Evolutionary conservation across 2,329 filamentous ascomycete genomes (phyloP).

Genomic region (Xylaria sp.): DNA sequence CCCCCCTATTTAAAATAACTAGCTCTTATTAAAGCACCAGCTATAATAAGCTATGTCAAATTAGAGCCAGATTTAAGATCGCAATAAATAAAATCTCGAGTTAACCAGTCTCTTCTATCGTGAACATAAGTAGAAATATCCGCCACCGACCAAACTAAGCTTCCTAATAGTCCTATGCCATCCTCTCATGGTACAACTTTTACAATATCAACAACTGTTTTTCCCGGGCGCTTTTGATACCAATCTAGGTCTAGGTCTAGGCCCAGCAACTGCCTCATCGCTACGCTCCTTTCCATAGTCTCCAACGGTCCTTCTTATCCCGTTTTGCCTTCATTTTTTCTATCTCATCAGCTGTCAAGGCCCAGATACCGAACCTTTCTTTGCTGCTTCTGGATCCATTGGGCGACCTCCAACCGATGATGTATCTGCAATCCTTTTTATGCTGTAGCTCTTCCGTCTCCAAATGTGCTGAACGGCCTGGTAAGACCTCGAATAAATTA

Average conservation of each 20-base stretch:
- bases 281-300: too few species aligned
- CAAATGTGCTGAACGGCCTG: neutral
- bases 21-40: neutral
- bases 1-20: neutral
- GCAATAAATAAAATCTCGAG: neutral
- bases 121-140: too few species aligned
- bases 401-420: neutral
- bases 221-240: too few species aligned
- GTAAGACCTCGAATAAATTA: neutral
- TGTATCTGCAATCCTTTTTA: neutral
- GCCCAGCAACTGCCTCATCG: too few species aligned
- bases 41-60: neutral
- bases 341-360: neutral
- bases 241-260: too few species aligned
- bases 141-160: too few species aligned
- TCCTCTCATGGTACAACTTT: too few species aligned
- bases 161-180: too few species aligned
- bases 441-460: neutral
- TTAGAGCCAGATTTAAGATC: neutral
- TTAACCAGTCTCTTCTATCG: neutral
- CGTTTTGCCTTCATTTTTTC: neutral
- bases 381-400: neutral
- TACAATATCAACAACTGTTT: too few species aligned
- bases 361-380: neutral
- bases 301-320: neutral